phyloP scores from a whole-genome alignment of 1,284 basidiomycete species.

The Thecaphora thlaspeos region DNA sequence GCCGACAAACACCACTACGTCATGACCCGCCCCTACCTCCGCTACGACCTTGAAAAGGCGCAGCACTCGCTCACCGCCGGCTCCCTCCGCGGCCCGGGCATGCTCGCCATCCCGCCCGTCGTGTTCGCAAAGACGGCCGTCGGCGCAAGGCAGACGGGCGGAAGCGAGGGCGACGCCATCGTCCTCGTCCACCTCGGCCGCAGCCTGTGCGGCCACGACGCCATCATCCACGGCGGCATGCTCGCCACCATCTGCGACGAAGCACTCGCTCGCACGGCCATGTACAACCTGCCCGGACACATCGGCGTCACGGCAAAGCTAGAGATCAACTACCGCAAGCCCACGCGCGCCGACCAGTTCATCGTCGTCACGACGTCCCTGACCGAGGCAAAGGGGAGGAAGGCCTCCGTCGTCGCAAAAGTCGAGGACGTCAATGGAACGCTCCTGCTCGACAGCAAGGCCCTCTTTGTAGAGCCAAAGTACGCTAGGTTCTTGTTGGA shows the following conservation, averaged over 20 bases:
- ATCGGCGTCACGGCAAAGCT: slow-evolving; percentile 82
- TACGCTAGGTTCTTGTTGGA: slow-evolving; percentile 72
- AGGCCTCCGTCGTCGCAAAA: slow-evolving; percentile 69
- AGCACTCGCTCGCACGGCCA: slow-evolving; percentile 71
- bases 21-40: slow-evolving; percentile 68
- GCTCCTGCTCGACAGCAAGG: slow-evolving; percentile 75
- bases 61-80: slow-evolving; percentile 81
- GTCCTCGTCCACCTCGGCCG: slow-evolving; percentile 78
- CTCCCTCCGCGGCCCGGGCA: slow-evolving; percentile 72
- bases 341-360: slow-evolving; percentile 55
- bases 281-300: slow-evolving; percentile 69
- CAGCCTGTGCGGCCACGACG: slow-evolving; percentile 83
- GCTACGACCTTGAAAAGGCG: slow-evolving; percentile 68
- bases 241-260: slow-evolving; percentile 89
- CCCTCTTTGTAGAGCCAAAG: slow-evolving; percentile 77
- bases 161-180: slow-evolving; percentile 46
- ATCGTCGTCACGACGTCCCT: slow-evolving; percentile 70
- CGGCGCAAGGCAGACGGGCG: slow-evolving; percentile 42
- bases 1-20: slow-evolving; percentile 39
- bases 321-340: slow-evolving; percentile 57
- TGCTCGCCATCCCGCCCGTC: slow-evolving; percentile 47
- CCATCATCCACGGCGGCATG: slow-evolving; percentile 88
- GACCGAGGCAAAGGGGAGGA: slow-evolving; percentile 71
- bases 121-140: slow-evolving; percentile 48
- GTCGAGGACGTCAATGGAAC: slow-evolving; percentile 78